Base-by-base conservation (phyloP, 176 grass and related monocot genomes). In the Calamus simplicifolius region DNA sequence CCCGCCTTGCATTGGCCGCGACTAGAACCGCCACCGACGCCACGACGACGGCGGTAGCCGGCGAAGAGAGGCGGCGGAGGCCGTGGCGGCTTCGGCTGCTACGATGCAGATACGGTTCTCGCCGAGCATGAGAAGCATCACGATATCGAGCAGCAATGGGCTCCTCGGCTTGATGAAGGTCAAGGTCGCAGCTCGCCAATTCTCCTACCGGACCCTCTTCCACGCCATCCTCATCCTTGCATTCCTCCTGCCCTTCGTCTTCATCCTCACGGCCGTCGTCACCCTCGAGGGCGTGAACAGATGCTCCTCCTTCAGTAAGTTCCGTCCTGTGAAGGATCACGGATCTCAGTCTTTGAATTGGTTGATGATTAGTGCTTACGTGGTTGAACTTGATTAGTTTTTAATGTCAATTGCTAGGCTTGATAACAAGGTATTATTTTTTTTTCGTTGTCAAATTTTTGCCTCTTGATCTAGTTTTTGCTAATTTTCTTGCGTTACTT, bases 81-180 rank as follows among this genome's bases (percentile, higher is more conserved):
- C 52, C 30, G 30, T 27, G 30, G 38, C 68, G 69, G 61, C 61
- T 62, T 29, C 51, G 58, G 56, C 16, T 59, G 79, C 87, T 69
- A 97, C 60, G 92, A 97, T 97, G 92, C 92, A 91, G 87, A 97
- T 97, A 81, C 84, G 92, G 72, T 64, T 97, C 38, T 97, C 92
- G 64, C 92, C 84, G 55, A 88, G 92, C 80, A 88, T 91, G 87
- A 97, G 92, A 85, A 91, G 83, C 81, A 88, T 97, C 78, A 97
- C 92, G 71, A 91, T 97, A 71, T 91, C 92, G 59, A 97, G 73
- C 62, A 85, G 79, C 61, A 76, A 88, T 80, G 92, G 92, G 65
- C 72, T 97, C 51, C 73, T 97, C 64, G 87, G 91, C 71, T 91
- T 84, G 21, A 97, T 90, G 75, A 97, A 90, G 83, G 65, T 97